A percentile compares a stretch with the other conserved stretches of the same genome.
These are phyloP conservation scores for Brettanomyces anomalus DNA, from an alignment of 805 yeast species.

Conservation along the genomic window DNA sequence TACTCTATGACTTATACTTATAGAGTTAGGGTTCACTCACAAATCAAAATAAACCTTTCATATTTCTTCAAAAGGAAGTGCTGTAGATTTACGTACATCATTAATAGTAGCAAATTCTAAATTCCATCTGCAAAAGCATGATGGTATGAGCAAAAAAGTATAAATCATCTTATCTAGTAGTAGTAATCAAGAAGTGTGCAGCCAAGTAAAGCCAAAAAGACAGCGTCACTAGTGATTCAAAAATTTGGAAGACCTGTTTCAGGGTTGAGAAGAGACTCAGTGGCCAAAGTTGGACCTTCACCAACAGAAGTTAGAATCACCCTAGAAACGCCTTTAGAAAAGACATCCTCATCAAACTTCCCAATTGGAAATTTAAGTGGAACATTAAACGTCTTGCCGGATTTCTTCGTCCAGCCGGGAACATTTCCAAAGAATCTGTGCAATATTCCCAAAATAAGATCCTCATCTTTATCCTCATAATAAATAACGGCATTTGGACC, in stretches of 20 bases:
- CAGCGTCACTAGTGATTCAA: not conserved
- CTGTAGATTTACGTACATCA: too few relatives aligned
- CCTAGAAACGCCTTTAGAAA: slow-evolving; percentile 57
- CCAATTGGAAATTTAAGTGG: slow-evolving; percentile 18
- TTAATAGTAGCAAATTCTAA: too few relatives aligned
- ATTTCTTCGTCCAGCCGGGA: slow-evolving; percentile 55
- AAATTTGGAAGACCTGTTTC: slow-evolving; percentile 52
- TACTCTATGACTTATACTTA: too few relatives aligned
- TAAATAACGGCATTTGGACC: slow-evolving; percentile 98
- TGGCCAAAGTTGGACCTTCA: slow-evolving; percentile 66
- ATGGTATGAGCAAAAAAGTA: too few relatives aligned
- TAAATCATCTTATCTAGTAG: too few relatives aligned
- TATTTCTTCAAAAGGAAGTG: too few relatives aligned
- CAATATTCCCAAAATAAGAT: slow-evolving; percentile 62
- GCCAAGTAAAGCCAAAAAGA: not conserved
- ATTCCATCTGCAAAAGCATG: too few relatives aligned
- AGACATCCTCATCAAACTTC: slow-evolving; percentile 25
- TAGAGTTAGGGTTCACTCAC: too few relatives aligned
- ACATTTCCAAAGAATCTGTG: slow-evolving; percentile 49
- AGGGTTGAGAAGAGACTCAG: slow-evolving; percentile 46
- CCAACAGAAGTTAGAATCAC: slow-evolving; percentile 84
- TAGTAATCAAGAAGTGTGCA: too few relatives aligned
- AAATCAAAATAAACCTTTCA: too few relatives aligned
- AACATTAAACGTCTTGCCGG: slow-evolving; percentile 8
- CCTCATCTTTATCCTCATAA: slow-evolving; percentile 70